Conservation (phyloP, 192 early-diverging fungal genomes). For the Jimgerdemannia lactiflua region DNA sequence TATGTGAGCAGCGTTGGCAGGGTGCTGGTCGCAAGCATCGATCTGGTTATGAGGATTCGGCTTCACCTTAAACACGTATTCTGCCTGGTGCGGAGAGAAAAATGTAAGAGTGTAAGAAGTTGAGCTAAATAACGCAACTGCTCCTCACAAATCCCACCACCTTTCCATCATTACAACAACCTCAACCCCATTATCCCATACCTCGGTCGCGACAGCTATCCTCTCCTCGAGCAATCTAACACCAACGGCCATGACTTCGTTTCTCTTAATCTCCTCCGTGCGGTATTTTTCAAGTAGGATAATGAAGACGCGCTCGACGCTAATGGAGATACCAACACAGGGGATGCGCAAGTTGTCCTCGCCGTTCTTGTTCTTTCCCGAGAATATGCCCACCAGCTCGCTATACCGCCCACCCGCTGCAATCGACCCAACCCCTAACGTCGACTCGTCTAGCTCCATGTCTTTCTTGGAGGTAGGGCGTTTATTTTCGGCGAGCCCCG, state of each 20-base stretch:
- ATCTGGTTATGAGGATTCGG: constrained; percentile 79
- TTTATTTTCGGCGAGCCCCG: constrained; percentile 41
- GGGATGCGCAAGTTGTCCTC: constrained; percentile 72
- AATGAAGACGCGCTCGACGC: constrained; percentile 94
- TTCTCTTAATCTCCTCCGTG: constrained; percentile 62
- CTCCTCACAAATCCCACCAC: neutral
- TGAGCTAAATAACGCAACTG: constrained; percentile 5
- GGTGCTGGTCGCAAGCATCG: constrained; percentile 74
- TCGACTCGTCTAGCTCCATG: constrained; percentile 67
- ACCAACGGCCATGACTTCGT: constrained; percentile 69
- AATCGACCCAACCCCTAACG: constrained; percentile 89
- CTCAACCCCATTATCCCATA: constrained; percentile 91
- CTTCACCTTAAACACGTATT: constrained; percentile 93
- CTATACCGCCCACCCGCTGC: constrained; percentile 98
- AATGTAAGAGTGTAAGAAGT: neutral
- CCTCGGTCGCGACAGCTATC: constrained; percentile 80
- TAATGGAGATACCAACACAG: constrained; percentile 94
- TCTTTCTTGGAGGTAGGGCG: constrained; percentile 42
- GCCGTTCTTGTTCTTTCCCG: constrained; percentile 57
- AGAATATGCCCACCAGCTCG: constrained; percentile 95
- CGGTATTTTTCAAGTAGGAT: constrained; percentile 68
- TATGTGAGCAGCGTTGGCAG: too few species aligned
- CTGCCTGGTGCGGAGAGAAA: constrained; percentile 40
- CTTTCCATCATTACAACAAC: constrained; percentile 7
- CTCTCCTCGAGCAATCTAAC: constrained; percentile 86